Evolutionary conservation across 2,329 filamentous ascomycete genomes (phyloP), one percentile per base, ranked within the genome.

Genomic region (Neonectria magnoliae): DNA sequence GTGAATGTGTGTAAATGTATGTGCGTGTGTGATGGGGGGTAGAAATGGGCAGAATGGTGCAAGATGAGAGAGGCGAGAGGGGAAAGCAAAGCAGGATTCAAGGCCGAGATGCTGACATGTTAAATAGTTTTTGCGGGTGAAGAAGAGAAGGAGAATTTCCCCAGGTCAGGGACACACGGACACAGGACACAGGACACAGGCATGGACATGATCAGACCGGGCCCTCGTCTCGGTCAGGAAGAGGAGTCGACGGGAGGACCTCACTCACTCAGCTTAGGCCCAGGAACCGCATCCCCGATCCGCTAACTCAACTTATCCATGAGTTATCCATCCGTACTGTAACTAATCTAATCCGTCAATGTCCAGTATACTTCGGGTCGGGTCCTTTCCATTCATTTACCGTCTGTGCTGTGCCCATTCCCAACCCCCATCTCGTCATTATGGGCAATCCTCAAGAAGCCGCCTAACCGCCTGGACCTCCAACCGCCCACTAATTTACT

Each of bases 101-200:
- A 16, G 56, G 44, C 44, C 36, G 56, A 64, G 61, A 64, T 27
- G 55, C 56, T 42, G 61, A 59, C 55, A 59, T 36, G 50, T 64
- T 64, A 64, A 55, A 64, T 64, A 64, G 13, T 59, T 64, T 64
- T 64, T 51, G 29, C 36, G 50, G 44, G 22, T 57, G 54, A 31
- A 14, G 36, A 47, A 48, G 59, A 36, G 47, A 22, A 45, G 36
- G 22, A 55, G n/a, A 20, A 54, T 11, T 45, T 29, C 13, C 11
- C 33, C 13, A 44, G 54, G 16, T 41, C 38, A 45, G 18, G 54
- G 42, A 31, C 38, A 18, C 7, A 29, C 29, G 10, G 29, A 29
- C 29, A 29, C 25, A 25, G 25, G 25, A 25, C 25, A 25, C 25
- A 25, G 5, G 25, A 25, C 14, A 44, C 47, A 31, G 25, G 31